A percentile compares a stretch with the other conserved stretches of the same genome.
These are phyloP conservation scores for Steccherinum ochraceum DNA, from an alignment of 768 basidiomycete genomes.

Conservation along the genomic window DNA sequence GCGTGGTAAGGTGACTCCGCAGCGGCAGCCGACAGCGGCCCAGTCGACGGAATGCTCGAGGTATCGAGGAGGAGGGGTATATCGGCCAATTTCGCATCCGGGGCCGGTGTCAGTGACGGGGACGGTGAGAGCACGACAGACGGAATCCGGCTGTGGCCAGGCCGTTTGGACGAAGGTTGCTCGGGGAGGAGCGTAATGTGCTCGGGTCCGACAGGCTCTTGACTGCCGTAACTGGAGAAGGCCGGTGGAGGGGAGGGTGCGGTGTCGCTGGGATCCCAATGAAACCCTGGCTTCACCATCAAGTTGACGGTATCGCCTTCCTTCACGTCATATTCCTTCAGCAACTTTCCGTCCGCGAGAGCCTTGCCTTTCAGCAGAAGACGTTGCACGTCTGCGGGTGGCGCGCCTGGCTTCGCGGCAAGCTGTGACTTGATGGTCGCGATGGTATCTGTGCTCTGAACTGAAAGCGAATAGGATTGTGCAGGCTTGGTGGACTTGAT, in stretches of 20 bases:
- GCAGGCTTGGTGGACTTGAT: constrained; percentile 93
- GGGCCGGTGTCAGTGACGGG: constrained; percentile 41
- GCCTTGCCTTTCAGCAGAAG: constrained; percentile 94
- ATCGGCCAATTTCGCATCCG: constrained; percentile 44
- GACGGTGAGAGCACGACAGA: constrained; percentile 77
- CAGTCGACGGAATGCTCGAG: constrained; percentile 34
- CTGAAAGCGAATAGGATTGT: constrained; percentile 61
- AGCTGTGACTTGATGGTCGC: constrained; percentile 73
- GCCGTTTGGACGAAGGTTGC: constrained; percentile 22
- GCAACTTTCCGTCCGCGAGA: constrained; percentile 78
- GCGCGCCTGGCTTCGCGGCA: constrained; percentile 58
- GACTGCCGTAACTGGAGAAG: constrained; percentile 1
- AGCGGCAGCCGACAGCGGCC: constrained; percentile 19
- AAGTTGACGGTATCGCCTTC: constrained; percentile 81
- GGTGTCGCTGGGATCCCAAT: constrained; percentile 50
- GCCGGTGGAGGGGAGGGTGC: constrained; percentile 16
- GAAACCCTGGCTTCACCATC: constrained; percentile 73
- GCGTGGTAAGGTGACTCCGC: constrained; percentile 40
- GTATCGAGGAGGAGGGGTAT: constrained; percentile 68
- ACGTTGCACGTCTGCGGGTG: constrained; percentile 75
- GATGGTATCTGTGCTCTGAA: constrained; percentile 81
- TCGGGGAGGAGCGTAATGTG: constrained; percentile 15
- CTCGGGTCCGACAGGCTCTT: constrained; percentile 1
- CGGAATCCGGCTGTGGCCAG: constrained; percentile 61
- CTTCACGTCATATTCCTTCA: constrained; percentile 85